Evolutionary conservation across 345 rosid genomes (phyloP).

Genomic region (Eutrema yunnanense): DNA sequence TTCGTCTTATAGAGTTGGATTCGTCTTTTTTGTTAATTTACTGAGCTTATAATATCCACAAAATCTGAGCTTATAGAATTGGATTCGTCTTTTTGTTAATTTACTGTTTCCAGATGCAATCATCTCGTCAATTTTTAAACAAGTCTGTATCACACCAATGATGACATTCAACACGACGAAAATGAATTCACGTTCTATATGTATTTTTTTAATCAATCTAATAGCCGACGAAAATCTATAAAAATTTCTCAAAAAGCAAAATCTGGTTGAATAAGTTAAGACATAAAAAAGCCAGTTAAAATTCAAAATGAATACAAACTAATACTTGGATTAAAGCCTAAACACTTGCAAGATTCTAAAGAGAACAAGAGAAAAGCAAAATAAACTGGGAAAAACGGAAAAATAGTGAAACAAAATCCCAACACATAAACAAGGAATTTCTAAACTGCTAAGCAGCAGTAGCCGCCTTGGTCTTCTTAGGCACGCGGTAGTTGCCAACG

Average conservation of each 20-base stretch:
- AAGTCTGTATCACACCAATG: too few relatives aligned
- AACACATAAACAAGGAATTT: background rate
- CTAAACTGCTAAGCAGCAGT: conserved; percentile 20
- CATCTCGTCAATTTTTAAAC: too few relatives aligned
- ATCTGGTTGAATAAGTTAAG: background rate
- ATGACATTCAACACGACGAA: too few relatives aligned
- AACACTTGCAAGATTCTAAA: background rate
- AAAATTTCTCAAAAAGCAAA: background rate
- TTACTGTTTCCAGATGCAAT: too few relatives aligned
- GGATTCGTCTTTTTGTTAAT: too few relatives aligned
- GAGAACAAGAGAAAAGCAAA: background rate
- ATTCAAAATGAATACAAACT: background rate
- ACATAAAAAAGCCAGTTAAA: background rate
- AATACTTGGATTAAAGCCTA: background rate
- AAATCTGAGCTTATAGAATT: too few relatives aligned
- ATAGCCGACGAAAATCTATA: background rate
- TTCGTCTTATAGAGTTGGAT: too few relatives aligned
- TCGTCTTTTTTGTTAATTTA: too few relatives aligned
- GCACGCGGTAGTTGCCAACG: conserved; percentile 81
- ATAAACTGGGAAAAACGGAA: background rate
- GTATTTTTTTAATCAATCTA: background rate
- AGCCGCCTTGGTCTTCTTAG: conserved; percentile 67
- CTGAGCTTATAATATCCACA: too few relatives aligned
- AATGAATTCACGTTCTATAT: too few relatives aligned
- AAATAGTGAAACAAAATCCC: background rate